Conservation (phyloP, 2,329 filamentous ascomycete species). For the Scedosporium dehoogii region DNA sequence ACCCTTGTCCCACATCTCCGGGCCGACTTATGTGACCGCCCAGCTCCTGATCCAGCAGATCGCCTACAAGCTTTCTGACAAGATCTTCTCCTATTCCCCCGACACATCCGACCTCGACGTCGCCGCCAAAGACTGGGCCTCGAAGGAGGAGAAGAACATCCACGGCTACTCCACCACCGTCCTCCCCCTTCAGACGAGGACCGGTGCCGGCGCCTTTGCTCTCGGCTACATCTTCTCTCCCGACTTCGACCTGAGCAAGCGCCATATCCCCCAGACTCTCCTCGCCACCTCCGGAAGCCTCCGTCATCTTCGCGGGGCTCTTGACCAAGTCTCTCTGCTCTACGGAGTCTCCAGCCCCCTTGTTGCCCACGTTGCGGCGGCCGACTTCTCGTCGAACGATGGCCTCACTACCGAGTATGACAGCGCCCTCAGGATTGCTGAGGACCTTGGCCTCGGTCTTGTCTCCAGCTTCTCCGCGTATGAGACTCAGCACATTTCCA, state of each 20-base stretch:
- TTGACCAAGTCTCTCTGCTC: conserved; percentile 86
- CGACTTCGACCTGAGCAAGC: conserved; percentile 87
- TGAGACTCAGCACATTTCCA: conserved; percentile 89
- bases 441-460: conserved; percentile 82
- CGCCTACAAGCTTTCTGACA: conserved; percentile 89
- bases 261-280: conserved; percentile 83
- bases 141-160: conserved; percentile 62
- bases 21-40: conserved; percentile 85
- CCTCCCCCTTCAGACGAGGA: conserved; percentile 72
- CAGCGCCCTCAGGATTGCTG: conserved; percentile 66
- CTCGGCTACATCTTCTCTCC: conserved; percentile 96
- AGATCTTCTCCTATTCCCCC: conserved; percentile 93
- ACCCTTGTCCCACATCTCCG: conserved; percentile 54
- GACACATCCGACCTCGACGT: conserved; percentile 86
- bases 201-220: conserved; percentile 82
- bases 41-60: conserved; percentile 94
- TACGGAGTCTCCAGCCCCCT: conserved; percentile 90
- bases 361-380: conserved; percentile 82
- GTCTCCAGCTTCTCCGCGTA: conserved; percentile 79
- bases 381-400: conserved; percentile 63
- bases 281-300: conserved; percentile 78
- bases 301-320: conserved; percentile 65
- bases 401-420: conserved; percentile 84
- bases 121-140: conserved; percentile 70
- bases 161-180: conserved; percentile 73